These are phyloP conservation scores for Trypanosoma congolense DNA, from an alignment of 208 protist genomes.

Conservation along the genomic window DNA sequence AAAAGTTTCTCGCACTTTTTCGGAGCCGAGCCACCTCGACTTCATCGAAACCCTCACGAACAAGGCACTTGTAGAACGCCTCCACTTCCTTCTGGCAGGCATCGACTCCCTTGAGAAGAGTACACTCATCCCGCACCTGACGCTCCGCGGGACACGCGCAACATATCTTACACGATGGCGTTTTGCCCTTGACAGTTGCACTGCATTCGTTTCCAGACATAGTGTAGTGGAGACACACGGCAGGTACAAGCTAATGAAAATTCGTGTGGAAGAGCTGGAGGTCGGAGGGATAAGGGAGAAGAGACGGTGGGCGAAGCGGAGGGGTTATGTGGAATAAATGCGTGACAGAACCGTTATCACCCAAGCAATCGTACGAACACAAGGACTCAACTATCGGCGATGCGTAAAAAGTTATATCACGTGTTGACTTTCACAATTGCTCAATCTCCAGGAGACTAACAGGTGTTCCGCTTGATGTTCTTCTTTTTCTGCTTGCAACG, in stretches of 20 bases:
- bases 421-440: background rate
- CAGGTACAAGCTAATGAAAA: background rate
- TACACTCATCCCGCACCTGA: slow-evolving; percentile 71
- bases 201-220: slow-evolving; percentile 1
- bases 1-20: slow-evolving; percentile 44
- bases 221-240: background rate
- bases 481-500: background rate
- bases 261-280: background rate
- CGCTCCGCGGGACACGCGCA: slow-evolving; percentile 79
- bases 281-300: background rate
- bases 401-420: no score
- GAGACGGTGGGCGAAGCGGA: no score
- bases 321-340: no score
- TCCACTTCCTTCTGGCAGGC: slow-evolving; percentile 56
- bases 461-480: background rate
- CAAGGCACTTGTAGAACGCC: slow-evolving; percentile 71
- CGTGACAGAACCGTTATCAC: no score
- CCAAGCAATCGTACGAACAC: no score
- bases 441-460: background rate
- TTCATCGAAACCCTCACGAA: slow-evolving; percentile 64
- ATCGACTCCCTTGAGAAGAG: slow-evolving; percentile 54
- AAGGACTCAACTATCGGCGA: no score
- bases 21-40: slow-evolving; percentile 53
- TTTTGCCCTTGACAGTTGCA: slow-evolving; percentile 1
- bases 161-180: slow-evolving; percentile 80